Percentiles rank a stretch among this genome's conserved stretches.
These are phyloP conservation scores for Torrubiella hemipterigena DNA, from an alignment of 2,329 filamentous ascomycete genomes.

Conservation along the genomic window DNA sequence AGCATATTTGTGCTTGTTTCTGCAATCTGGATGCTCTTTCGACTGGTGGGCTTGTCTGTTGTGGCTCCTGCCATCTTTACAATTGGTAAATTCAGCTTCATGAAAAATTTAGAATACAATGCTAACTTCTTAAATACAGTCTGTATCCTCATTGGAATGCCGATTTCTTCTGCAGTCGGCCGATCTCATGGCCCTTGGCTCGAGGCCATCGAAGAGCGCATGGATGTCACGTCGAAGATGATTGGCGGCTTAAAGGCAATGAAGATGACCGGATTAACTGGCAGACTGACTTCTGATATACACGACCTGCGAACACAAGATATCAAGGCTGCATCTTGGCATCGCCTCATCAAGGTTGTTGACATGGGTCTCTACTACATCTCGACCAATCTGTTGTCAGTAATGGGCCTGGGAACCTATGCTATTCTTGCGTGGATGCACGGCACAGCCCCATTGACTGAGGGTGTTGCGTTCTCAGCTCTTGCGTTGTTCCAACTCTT, in stretches of 20 bases:
- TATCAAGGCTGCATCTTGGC: conserved; percentile 17
- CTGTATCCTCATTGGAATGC: too few species aligned
- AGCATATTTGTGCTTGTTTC: conserved; percentile 20
- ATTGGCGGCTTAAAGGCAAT: conserved; percentile 24
- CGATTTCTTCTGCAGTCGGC: conserved; percentile 10
- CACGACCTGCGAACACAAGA: conserved; percentile 23
- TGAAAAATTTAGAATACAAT: too few species aligned
- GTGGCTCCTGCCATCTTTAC: conserved; percentile 11
- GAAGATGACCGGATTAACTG: conserved; percentile 27
- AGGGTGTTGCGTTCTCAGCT: conserved; percentile 10
- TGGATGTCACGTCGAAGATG: conserved; percentile 12
- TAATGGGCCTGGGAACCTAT: conserved; percentile 10
- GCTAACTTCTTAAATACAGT: conserved; percentile 6
- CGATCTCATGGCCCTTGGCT: conserved; percentile 14
- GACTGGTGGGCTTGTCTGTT: conserved; percentile 11
- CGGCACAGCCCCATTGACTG: conserved; percentile 8
- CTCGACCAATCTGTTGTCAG: conserved; percentile 8
- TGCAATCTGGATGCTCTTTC: conserved; percentile 20
- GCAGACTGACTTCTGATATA: conserved; percentile 18
- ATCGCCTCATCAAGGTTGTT: conserved; percentile 13
- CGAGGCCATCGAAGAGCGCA: conserved; percentile 14
- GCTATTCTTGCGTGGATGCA: conserved; percentile 7
- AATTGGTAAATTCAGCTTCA: too few species aligned
- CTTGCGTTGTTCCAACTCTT: conserved; percentile 11
- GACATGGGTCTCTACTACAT: too few species aligned